These are phyloP conservation scores for Desmodesmus armatus DNA, from an alignment of 139 green algal genomes.

Conservation along the genomic window DNA sequence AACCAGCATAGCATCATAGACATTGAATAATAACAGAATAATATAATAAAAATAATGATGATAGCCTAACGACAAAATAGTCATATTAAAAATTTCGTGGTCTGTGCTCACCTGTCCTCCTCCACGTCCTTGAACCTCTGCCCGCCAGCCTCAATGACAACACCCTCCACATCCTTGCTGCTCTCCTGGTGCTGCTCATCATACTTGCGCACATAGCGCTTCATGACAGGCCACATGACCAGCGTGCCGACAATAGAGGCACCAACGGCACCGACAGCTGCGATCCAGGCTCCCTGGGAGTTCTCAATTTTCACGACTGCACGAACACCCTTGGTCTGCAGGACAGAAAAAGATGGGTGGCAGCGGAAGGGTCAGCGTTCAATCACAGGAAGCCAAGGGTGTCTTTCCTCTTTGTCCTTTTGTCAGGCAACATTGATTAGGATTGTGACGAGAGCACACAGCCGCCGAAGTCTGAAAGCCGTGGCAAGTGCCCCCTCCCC, in stretches of 20 bases:
- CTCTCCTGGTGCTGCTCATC: not conserved
- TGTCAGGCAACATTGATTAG: too few relatives aligned
- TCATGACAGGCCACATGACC: not conserved
- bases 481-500: too few relatives aligned
- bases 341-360: not conserved
- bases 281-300: not conserved
- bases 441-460: too few relatives aligned
- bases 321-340: not conserved
- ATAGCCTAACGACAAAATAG: too few relatives aligned
- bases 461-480: too few relatives aligned
- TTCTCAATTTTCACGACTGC: not conserved
- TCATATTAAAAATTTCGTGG: too few relatives aligned
- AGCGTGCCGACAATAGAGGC: not conserved
- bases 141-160: not conserved
- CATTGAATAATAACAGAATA: too few relatives aligned
- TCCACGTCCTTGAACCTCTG: not conserved
- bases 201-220: not conserved
- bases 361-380: too few relatives aligned
- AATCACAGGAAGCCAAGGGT: too few relatives aligned
- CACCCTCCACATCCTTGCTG: not conserved
- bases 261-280: not conserved
- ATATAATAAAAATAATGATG: too few relatives aligned
- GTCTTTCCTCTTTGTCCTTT: too few relatives aligned
- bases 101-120: not conserved
- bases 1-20: too few relatives aligned